Evolutionary conservation across 2,329 filamentous ascomycete species (phyloP), one percentile per base, ranked within the genome.

Genomic region (Fusarium zealandicum): DNA sequence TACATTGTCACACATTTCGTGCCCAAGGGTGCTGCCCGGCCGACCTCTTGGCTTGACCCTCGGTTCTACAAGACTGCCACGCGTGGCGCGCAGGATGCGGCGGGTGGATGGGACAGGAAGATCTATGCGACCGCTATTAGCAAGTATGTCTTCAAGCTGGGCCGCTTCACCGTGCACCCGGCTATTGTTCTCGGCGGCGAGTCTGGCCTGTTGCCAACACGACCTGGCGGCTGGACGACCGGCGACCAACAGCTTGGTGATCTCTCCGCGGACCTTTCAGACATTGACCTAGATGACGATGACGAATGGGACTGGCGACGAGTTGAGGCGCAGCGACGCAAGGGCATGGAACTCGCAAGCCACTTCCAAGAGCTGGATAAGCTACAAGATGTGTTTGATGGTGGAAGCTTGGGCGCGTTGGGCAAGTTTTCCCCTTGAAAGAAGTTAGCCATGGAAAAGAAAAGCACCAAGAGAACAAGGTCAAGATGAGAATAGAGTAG

Each of bases 91-190:
- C 64, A 70, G 35, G 72, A 76, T 39, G 63, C 65, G 4, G 60
- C 74, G 20, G 71, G 70, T 2, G 78, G 80, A 25, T 84, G 83
- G 71, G 79, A 85, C 71, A 86, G 82, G 73, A 85, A 83, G 55
- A 81, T 93, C 32, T 82, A 89, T 63, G 90, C 90, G 1, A 88
- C 87, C 0, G 87, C 86, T 1, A 73, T 93, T 36, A 87, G 84
- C 76, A 93, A 92, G 77, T 93, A 93, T 72, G 90, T 93, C 33
- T 87, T 91, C 71, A 93, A 93, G 78, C 80, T 92, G 50, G 90
- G 89, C 1, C 81, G 93, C 18, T 80, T 95, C 67, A 98, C 93
- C 0, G 85, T 98, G 4, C 86, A 93, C 61, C 93, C 95, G 0
- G 89, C 92, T 63, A 80, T 90, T 39, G 80, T 93, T 7, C 79